Conservation (phyloP, 1,284 basidiomycete species). For the Ustilago shanxiensis region DNA sequence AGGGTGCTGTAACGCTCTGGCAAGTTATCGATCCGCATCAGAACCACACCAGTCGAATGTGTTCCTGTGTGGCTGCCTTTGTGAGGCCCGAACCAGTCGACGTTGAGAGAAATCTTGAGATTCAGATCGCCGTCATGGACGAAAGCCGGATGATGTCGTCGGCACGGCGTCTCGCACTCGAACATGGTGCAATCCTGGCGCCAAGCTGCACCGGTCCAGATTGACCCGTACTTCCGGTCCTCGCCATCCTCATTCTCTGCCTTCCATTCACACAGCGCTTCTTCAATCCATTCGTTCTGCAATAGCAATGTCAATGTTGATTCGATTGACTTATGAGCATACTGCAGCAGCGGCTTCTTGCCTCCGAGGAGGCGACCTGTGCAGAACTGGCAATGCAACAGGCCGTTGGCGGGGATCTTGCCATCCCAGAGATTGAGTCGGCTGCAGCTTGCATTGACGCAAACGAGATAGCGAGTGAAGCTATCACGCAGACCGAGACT, state of each 20-base stretch:
- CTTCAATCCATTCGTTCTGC: neutral
- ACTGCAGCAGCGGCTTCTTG: neutral
- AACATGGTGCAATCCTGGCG: neutral
- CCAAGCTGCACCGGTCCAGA: conserved; percentile 4
- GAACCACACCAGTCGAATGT: conserved; percentile 2
- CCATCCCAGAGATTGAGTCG: conserved; percentile 7
- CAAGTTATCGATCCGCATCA: neutral
- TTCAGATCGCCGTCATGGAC: conserved; percentile 7
- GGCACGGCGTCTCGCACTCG: conserved; percentile 1
- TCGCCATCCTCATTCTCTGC: neutral
- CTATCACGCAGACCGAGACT: neutral
- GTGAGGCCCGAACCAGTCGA: conserved; percentile 5
- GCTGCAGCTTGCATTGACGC: neutral
- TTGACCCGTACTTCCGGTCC: neutral
- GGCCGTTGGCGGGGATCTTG: neutral
- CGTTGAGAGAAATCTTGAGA: conserved; percentile 9
- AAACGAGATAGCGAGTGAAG: neutral
- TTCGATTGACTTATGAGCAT: neutral
- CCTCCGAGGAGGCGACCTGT: neutral
- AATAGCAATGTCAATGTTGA: neutral
- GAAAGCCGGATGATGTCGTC: neutral
- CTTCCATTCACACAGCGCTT: neutral
- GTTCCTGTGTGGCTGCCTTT: neutral
- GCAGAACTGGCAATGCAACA: neutral
- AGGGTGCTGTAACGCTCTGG: conserved; percentile 4